Evolutionary conservation across 2,329 filamentous ascomycete species (phyloP).

Genomic region (Pseudogymnoascus sp.): DNA sequence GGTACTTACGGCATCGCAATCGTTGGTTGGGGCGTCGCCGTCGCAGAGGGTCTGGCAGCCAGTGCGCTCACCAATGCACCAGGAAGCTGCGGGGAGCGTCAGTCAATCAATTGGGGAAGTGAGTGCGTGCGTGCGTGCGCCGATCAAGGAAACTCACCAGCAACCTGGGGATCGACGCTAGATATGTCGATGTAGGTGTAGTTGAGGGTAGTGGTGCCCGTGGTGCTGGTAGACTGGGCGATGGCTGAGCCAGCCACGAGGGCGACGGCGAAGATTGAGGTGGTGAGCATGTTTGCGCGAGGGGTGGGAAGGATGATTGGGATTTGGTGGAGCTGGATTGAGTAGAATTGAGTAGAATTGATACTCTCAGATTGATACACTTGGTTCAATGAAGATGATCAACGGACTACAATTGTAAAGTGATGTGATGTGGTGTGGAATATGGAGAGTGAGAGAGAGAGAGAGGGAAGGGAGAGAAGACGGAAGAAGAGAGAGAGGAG

Average conservation of each 20-base stretch:
- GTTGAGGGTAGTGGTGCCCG: slow-evolving; percentile 21
- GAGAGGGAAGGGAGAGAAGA: neutral
- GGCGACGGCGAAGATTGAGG: slow-evolving; percentile 22
- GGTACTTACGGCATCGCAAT: slow-evolving; percentile 48
- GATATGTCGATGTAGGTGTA: slow-evolving; percentile 32
- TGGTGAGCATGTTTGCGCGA: slow-evolving; percentile 24
- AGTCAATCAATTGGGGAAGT: neutral
- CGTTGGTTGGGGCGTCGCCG: slow-evolving; percentile 41
- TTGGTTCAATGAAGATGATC: neutral
- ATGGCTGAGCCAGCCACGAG: slow-evolving; percentile 22
- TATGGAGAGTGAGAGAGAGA: neutral
- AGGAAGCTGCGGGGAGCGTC: slow-evolving; percentile 34
- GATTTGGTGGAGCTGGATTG: neutral
- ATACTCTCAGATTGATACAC: neutral
- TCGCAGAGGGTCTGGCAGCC: slow-evolving; percentile 54
- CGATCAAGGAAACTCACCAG: slow-evolving; percentile 22
- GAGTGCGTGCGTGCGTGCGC: neutral
- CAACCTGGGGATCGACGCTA: slow-evolving; percentile 30
- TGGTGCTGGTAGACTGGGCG: slow-evolving; percentile 20
- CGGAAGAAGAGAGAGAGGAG: neutral
- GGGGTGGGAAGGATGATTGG: neutral
- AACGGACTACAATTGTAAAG: neutral
- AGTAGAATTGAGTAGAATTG: neutral
- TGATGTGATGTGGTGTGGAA: neutral
- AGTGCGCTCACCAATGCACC: slow-evolving; percentile 53